phyloP scores from a whole-genome alignment of 148 eudicot genomes.

The Euryodendron excelsum region DNA sequence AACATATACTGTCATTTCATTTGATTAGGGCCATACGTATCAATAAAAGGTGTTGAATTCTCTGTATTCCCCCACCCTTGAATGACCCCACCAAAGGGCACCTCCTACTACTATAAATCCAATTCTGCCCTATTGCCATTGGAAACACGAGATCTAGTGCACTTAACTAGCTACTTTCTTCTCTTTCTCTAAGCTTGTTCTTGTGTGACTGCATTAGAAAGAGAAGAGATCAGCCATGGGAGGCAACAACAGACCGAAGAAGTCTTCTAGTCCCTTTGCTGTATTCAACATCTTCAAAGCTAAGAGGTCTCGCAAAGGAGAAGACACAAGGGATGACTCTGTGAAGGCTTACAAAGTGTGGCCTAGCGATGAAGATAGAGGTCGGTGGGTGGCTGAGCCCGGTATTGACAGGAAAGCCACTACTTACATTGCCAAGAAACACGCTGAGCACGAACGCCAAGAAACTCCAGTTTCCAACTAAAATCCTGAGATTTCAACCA shows the following conservation, averaged over 20 bases:
- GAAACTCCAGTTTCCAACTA: background rate
- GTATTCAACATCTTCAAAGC: conserved; percentile 37
- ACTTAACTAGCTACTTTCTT: background rate
- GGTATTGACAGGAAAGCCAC: conserved; percentile 46
- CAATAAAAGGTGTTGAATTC: background rate
- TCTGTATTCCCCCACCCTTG: background rate
- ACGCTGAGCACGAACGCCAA: background rate
- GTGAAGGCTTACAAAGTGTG: conserved; percentile 39
- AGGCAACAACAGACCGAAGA: conserved; percentile 33
- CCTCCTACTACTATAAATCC: background rate
- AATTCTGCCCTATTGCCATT: background rate
- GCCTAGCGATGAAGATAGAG: conserved; percentile 63
- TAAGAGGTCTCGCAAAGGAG: conserved; percentile 15
- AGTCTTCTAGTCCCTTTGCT: conserved; percentile 29
- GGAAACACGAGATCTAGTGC: background rate
- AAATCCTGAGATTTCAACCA: background rate
- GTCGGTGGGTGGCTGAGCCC: conserved; percentile 54
- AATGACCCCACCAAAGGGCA: background rate
- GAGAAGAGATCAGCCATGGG: conserved; percentile 36
- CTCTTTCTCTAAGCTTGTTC: too few relatives aligned
- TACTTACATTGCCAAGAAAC: conserved; percentile 29
- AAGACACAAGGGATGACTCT: conserved; percentile 25
- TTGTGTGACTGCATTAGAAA: too few relatives aligned
- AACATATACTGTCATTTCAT: conserved; percentile 21
- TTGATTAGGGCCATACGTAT: conserved; percentile 13